phyloP scores from a whole-genome alignment of 208 protist species.

The Wallacemonas collosoma region DNA sequence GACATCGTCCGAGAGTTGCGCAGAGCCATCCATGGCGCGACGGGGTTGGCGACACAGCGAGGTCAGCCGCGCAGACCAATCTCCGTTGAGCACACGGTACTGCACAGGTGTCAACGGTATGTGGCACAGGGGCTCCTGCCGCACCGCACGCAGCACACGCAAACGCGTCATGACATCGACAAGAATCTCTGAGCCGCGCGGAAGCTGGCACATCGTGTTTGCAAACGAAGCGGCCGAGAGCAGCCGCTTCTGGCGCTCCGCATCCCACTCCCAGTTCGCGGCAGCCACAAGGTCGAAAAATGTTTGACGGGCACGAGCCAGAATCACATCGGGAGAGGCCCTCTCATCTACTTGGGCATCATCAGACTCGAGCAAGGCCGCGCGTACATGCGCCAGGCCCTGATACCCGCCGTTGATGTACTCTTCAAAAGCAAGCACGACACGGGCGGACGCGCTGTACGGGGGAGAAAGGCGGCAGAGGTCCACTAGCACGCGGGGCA shows the following conservation, averaged over 20 bases:
- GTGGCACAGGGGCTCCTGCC: conserved; percentile 27
- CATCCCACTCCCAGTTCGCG: conserved; percentile 37
- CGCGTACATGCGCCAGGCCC: conserved; percentile 26
- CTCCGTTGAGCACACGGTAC: conserved; percentile 19
- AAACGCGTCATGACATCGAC: conserved; percentile 43
- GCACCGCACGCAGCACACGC: conserved; percentile 39
- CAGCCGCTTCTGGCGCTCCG: conserved; percentile 43
- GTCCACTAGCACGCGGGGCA: conserved; percentile 21
- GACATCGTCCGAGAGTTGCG: neutral
- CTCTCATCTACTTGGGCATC: neutral
- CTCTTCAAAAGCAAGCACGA: conserved; percentile 31
- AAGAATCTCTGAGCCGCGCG: conserved; percentile 29
- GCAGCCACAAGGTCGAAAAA: conserved; percentile 42
- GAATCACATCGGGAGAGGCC: neutral
- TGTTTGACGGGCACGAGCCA: conserved; percentile 16
- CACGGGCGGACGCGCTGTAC: conserved; percentile 26
- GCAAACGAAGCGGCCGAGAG: conserved; percentile 42
- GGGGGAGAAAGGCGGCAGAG: conserved; percentile 31
- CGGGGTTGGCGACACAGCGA: neutral
- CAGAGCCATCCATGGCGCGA: neutral
- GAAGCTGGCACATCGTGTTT: conserved; percentile 24
- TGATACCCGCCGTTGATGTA: conserved; percentile 29
- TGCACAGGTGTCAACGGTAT: conserved; percentile 29
- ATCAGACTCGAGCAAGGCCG: conserved; percentile 1
- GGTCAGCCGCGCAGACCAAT: neutral